Percentiles rank a stretch among this genome's conserved stretches.
Conservation (phyloP, 2,329 filamentous ascomycete genomes). For the Diaporthe helianthi region DNA sequence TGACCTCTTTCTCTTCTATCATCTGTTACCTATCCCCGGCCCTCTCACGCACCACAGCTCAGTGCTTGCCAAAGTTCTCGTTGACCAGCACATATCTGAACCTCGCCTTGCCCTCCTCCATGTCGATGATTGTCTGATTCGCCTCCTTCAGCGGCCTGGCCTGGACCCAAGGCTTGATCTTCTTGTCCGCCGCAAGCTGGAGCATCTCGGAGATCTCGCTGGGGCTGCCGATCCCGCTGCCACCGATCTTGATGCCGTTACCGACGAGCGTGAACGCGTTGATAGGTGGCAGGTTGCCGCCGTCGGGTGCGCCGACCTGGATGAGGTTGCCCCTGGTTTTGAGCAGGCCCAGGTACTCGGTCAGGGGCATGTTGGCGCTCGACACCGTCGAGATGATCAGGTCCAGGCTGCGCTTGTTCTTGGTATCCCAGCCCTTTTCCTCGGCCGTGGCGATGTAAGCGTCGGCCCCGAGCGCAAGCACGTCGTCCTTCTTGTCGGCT, state of each 20-base stretch:
- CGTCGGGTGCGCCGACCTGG: slow-evolving; percentile 69
- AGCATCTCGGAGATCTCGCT: slow-evolving; percentile 65
- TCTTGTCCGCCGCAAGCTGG: slow-evolving; percentile 61
- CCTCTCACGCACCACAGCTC: background rate
- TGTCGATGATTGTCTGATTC: slow-evolving; percentile 61
- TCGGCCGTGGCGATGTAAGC: slow-evolving; percentile 50
- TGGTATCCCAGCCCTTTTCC: slow-evolving; percentile 59
- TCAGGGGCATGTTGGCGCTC: slow-evolving; percentile 60
- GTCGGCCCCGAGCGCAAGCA: slow-evolving; percentile 63
- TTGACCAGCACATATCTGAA: slow-evolving; percentile 56
- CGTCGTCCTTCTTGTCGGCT: slow-evolving; percentile 59
- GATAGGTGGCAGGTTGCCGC: slow-evolving; percentile 50
- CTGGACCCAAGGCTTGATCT: slow-evolving; percentile 62
- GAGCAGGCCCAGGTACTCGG: slow-evolving; percentile 66
- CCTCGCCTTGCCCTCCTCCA: slow-evolving; percentile 60
- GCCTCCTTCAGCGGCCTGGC: slow-evolving; percentile 60
- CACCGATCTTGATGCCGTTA: slow-evolving; percentile 58
- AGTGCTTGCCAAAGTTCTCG: slow-evolving; percentile 43
- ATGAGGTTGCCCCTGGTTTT: slow-evolving; percentile 66
- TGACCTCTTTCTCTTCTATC: background rate
- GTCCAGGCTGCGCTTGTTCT: slow-evolving; percentile 58
- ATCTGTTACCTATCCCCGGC: background rate
- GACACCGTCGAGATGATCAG: slow-evolving; percentile 65
- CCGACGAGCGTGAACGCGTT: slow-evolving; percentile 63
- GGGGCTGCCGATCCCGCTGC: slow-evolving; percentile 53